A percentile compares a stretch with the other conserved stretches of the same genome.
phyloP scores from a whole-genome alignment of 1,284 basidiomycete genomes.

The Sparassis latifolia region DNA sequence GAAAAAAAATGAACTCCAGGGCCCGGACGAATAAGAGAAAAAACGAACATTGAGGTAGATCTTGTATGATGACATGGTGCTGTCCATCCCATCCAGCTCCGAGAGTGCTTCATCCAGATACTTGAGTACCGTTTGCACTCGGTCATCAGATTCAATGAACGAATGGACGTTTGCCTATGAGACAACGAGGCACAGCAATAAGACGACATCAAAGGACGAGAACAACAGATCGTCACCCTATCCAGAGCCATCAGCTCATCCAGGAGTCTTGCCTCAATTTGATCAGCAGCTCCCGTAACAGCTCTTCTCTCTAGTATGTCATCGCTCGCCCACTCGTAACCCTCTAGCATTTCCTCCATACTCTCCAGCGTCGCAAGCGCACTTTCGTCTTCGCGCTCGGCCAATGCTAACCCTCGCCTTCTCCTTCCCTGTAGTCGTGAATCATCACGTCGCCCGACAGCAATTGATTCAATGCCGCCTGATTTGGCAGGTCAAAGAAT shows the following conservation, averaged over 20 bases:
- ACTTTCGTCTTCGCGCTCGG: constrained; percentile 60
- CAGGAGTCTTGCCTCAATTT: constrained; percentile 80
- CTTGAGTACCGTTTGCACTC: constrained; percentile 82
- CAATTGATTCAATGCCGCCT: constrained; percentile 67
- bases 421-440: constrained; percentile 26
- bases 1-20: constrained; percentile 6
- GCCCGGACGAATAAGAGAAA: background rate
- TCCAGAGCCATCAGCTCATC: constrained; percentile 89
- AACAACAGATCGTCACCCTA: constrained; percentile 46
- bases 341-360: constrained; percentile 98
- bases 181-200: constrained; percentile 1
- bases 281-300: constrained; percentile 71
- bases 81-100: constrained; percentile 85
- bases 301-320: constrained; percentile 57
- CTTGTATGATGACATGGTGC: constrained; percentile 84
- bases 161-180: constrained; percentile 91
- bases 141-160: constrained; percentile 89
- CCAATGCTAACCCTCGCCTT: constrained; percentile 41
- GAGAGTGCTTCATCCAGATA: constrained; percentile 83
- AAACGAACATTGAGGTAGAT: constrained; percentile 83
- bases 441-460: constrained; percentile 41
- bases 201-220: background rate
- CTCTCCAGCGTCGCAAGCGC: constrained; percentile 79
- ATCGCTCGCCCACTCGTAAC: constrained; percentile 90
- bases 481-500: constrained; percentile 74